These are phyloP conservation scores for Penicillium sp. DNA, from an alignment of 2,329 filamentous ascomycete species.

Conservation along the genomic window DNA sequence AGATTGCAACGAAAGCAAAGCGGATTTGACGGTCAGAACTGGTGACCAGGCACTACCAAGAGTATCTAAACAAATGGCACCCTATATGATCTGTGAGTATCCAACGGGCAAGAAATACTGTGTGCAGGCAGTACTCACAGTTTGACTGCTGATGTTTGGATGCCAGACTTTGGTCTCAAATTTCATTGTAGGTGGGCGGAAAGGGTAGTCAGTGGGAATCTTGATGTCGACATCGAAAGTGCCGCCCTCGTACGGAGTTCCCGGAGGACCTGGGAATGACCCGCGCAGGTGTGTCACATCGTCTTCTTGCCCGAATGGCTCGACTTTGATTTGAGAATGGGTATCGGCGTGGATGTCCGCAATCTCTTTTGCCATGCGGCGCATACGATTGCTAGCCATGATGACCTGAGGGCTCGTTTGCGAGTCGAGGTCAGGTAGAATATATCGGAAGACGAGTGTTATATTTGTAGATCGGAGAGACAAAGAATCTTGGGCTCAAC, in stretches of 20 bases:
- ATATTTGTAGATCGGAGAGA: background rate
- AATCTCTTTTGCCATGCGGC: slow-evolving; percentile 52
- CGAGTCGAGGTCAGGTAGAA: background rate
- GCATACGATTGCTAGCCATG: slow-evolving; percentile 56
- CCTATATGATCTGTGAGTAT: slow-evolving; percentile 53
- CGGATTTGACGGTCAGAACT: slow-evolving; percentile 92
- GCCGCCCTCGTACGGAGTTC: slow-evolving; percentile 89
- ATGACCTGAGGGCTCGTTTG: slow-evolving; percentile 16
- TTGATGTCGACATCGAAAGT: slow-evolving; percentile 77
- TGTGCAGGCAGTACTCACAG: slow-evolving; percentile 57
- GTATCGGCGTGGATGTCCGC: slow-evolving; percentile 58
- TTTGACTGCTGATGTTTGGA: slow-evolving; percentile 92
- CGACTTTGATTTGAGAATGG: slow-evolving; percentile 70
- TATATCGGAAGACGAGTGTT: background rate
- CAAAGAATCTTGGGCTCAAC: background rate
- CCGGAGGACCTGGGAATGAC: slow-evolving; percentile 78
- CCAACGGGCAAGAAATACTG: background rate
- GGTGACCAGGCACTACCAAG: slow-evolving; percentile 88
- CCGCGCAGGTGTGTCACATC: slow-evolving; percentile 81
- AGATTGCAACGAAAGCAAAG: slow-evolving; percentile 86
- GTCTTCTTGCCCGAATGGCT: slow-evolving; percentile 58
- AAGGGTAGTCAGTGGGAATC: slow-evolving; percentile 87
- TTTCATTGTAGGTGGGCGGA: slow-evolving; percentile 84
- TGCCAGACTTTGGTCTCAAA: slow-evolving; percentile 96
- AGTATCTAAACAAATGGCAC: slow-evolving; percentile 94